Conservation (phyloP, 176 grass and related monocot species). For the Luzula sylvatica region DNA sequence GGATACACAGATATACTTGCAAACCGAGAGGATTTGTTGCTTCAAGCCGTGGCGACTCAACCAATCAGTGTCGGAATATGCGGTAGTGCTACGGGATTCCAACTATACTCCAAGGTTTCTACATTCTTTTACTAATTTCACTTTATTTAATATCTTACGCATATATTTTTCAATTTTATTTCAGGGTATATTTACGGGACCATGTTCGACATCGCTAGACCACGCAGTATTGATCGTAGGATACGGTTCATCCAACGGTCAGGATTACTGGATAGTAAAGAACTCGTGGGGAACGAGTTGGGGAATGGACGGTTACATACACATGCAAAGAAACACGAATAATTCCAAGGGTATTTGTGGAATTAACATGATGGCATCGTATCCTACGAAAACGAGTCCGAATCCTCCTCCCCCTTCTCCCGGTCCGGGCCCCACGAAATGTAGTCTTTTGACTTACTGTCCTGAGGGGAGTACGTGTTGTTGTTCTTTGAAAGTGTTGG, state of each 20-base stretch:
- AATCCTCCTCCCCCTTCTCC: conserved; percentile 90
- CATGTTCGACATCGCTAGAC: conserved; percentile 83
- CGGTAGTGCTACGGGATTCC: conserved; percentile 81
- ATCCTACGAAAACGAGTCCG: conserved; percentile 60
- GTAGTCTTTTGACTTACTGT: conserved; percentile 63
- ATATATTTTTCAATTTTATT: not conserved
- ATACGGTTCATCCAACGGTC: conserved; percentile 68
- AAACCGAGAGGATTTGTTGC: conserved; percentile 56
- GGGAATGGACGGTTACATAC: conserved; percentile 90
- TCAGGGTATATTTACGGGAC: conserved; percentile 91
- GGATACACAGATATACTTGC: conserved; percentile 66
- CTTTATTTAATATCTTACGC: not conserved
- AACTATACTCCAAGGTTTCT: conserved; percentile 66
- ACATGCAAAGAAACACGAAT: conserved; percentile 55
- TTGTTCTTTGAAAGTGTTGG: conserved; percentile 54
- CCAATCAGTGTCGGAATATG: conserved; percentile 96
- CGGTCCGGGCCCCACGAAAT: conserved; percentile 70
- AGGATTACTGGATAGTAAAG: conserved; percentile 96
- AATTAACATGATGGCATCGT: conserved; percentile 85
- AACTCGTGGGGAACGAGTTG: conserved; percentile 88
- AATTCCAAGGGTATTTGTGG: conserved; percentile 57
- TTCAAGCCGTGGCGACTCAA: conserved; percentile 79
- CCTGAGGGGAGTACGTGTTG: conserved; percentile 77
- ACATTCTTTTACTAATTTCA: conserved; percentile 5
- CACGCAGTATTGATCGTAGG: conserved; percentile 92